Evolutionary conservation across 2,329 filamentous ascomycete genomes (phyloP), one percentile per base, ranked within the genome.

Genomic region (Pochonia chlamydosporia): DNA sequence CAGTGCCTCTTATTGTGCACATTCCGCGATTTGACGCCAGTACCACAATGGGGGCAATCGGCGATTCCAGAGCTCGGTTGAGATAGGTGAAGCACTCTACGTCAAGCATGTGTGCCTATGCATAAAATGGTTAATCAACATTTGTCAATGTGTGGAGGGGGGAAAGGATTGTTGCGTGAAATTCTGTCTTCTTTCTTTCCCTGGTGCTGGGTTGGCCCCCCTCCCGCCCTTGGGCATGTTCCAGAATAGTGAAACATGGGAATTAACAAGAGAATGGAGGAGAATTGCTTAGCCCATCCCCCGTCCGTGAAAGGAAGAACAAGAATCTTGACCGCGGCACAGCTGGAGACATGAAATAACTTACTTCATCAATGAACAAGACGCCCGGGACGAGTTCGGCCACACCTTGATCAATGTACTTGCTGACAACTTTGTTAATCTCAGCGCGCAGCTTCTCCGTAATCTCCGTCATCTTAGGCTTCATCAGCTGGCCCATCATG

Each of bases 401-500:
- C 26, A 97, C 90, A 52, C 93, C 93, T 71, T 97, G 92, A 65
- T 97, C 93, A 58, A 99, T 99, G 71, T 97, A 99, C 68, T 92
- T 90, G 77, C 90, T 96, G 56, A 99, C 93, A 25, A 99, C 92
- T 74, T 97, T 97, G 81, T 99, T 96, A 74, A 99, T 97, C 73
- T 99, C 93, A 47, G 81, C 76, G 51, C 93, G 82, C 62, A 99
- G 74, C 75, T 99, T 99, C 70, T 99, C 93, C 25, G 93, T 99
- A 62, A 99, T 97, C 68, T 99, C 93, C 5, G 93, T 99, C 84
- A 96, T 96, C 75, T 95, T 95, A 52, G 93, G 93, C 79, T 97
- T 97, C 90, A 97, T 96, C 62, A 99, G 73, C 70, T 99, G 93
- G 60, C 93, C 93, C 92, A 99, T 97, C 93, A 99, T 97, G 74